Evolutionary conservation across 106 monocot genomes (phyloP), one percentile per base, ranked within the genome.

Genomic region (Acorus gramineus): DNA sequence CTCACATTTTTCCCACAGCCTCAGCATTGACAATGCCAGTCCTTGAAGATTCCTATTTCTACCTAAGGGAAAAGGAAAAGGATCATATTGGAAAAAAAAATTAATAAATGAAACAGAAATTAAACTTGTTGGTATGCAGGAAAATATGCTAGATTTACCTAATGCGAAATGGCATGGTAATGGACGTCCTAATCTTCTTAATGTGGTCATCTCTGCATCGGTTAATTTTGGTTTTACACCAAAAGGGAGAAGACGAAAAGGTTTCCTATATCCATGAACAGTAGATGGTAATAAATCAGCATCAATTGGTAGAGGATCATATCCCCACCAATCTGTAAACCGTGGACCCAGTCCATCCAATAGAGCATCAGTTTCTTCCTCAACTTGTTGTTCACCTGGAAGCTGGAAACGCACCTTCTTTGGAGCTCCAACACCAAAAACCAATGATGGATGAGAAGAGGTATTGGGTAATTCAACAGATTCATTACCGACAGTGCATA

Each of bases 271-370:
- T 50, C 91, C 83, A 63, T 76, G 78, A 81, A 98, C 83, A 71
- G 79, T 61, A 52, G 85, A 71, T 60, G 98, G 88, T 68, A 98
- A 78, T 14, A 92, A 64, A 85, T 98, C 92, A 79, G 82, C 98
- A 81, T 98, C 92, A 61, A 98, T 66, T 42, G 98, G 98, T 59
- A 79, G 60, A 61, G 98, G 98, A 7, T 81, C 81, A 61, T 56
- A 79, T n/a, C 88, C 98, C 92, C 92, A 98, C 98, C 98, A 98
- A 81, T 92, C 85, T 70, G 55, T 72, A 76, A 92, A 92, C n/a
- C 92, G 80, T 66, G 88, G 91, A 52, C 98, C 98, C 64, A 98
- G 61, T 57, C 98, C 98, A 73, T 98, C 85, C 61, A 98, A 78
- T 5, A 98, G 71, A 46, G 49, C 48, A 52, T 92, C 88, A 68